phyloP scores from a whole-genome alignment of 2,329 filamentous ascomycete genomes.

The Penicillium sp. region DNA sequence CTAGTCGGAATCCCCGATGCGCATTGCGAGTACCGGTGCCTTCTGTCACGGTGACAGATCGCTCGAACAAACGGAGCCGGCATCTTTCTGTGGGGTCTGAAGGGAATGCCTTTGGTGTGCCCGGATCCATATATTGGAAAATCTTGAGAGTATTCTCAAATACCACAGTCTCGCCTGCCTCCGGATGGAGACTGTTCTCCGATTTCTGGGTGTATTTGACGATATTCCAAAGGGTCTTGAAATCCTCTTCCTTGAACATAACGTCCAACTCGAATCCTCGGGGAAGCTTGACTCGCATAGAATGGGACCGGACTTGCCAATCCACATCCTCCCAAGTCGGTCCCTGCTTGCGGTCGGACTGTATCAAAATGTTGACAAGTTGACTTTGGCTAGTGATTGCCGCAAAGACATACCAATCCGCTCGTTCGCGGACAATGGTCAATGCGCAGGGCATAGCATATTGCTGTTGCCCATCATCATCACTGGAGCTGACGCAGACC shows the following conservation, averaged over 20 bases:
- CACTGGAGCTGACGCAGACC: slow-evolving; percentile 66
- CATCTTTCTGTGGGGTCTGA: slow-evolving; percentile 70
- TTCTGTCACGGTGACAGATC: slow-evolving; percentile 63
- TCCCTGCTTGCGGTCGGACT: slow-evolving; percentile 64
- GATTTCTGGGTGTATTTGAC: slow-evolving; percentile 80
- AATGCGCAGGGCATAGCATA: slow-evolving; percentile 71
- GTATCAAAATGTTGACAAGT: slow-evolving; percentile 70
- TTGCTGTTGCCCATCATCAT: slow-evolving; percentile 62
- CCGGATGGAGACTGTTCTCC: slow-evolving; percentile 66
- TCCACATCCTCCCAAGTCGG: slow-evolving; percentile 78
- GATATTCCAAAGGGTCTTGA: slow-evolving; percentile 74
- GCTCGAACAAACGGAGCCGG: slow-evolving; percentile 73
- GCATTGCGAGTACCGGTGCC: slow-evolving; percentile 69
- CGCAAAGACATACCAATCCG: slow-evolving; percentile 68
- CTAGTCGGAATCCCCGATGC: slow-evolving; percentile 76
- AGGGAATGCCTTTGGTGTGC: slow-evolving; percentile 70
- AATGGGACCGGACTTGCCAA: slow-evolving; percentile 68
- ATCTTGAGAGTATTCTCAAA: slow-evolving; percentile 68
- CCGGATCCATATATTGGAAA: slow-evolving; percentile 78
- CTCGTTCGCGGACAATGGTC: slow-evolving; percentile 68
- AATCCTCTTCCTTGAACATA: slow-evolving; percentile 73
- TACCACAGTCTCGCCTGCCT: slow-evolving; percentile 66
- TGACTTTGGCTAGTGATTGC: slow-evolving; percentile 77
- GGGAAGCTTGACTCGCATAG: slow-evolving; percentile 68
- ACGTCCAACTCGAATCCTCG: slow-evolving; percentile 72